These are phyloP conservation scores for Aphanomyces invadans DNA, from an alignment of 352 stramenopile species.

Conservation along the genomic window DNA sequence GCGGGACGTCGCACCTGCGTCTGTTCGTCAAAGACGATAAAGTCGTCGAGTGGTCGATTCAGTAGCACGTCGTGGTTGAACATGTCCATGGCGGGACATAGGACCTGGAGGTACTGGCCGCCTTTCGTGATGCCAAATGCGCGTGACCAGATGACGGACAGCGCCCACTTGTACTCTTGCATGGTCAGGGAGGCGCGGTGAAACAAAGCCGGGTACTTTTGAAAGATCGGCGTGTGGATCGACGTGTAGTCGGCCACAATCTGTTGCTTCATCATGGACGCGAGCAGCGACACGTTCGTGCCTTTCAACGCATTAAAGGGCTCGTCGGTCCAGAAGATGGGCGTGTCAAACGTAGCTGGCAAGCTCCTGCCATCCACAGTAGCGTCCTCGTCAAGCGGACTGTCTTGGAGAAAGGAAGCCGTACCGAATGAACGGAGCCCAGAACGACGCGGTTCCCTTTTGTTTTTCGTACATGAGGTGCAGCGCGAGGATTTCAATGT, in stretches of 20 bases:
- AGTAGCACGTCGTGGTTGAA: constrained; percentile 62
- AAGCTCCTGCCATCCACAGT: constrained; percentile 22
- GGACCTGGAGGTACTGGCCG: constrained; percentile 38
- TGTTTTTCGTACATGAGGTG: constrained; percentile 52
- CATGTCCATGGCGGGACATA: constrained; percentile 68
- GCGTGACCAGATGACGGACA: constrained; percentile 69
- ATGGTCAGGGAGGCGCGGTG: constrained; percentile 30
- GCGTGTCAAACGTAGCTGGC: constrained; percentile 45
- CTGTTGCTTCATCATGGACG: constrained; percentile 56
- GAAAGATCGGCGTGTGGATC: constrained; percentile 41
- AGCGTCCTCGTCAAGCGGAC: not conserved
- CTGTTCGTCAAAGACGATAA: constrained; percentile 41
- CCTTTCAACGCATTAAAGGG: constrained; percentile 41
- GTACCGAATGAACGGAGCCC: constrained; percentile 45
- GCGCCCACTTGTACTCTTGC: constrained; percentile 63
- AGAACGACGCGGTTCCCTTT: constrained; percentile 41
- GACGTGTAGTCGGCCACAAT: constrained; percentile 48
- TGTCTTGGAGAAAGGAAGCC: not conserved
- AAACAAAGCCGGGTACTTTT: constrained; percentile 44
- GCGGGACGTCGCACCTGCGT: constrained; percentile 27
- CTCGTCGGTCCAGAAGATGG: constrained; percentile 45
- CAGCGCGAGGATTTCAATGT: constrained; percentile 48
- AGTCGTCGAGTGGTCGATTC: constrained; percentile 41
- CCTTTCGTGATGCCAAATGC: constrained; percentile 48
- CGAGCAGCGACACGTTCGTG: constrained; percentile 51